Percentiles rank a stretch among this genome's conserved stretches.
Evolutionary conservation across 2,329 filamentous ascomycete species (phyloP).

Genomic region (Neofusicoccum sp.): DNA sequence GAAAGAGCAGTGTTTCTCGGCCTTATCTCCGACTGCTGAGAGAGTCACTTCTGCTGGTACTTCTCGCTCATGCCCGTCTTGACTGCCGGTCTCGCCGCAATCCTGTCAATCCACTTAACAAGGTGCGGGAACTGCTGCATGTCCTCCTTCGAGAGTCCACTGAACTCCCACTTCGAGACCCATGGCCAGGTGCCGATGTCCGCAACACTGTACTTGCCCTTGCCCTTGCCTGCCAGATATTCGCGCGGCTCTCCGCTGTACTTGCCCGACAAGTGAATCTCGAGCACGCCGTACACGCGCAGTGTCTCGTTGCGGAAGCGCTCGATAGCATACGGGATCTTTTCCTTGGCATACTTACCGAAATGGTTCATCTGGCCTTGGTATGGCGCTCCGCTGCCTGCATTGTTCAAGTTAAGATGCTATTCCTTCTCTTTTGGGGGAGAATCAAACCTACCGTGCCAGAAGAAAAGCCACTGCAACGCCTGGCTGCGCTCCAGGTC

Average conservation of each 20-base stretch:
- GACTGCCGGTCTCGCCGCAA: constrained; percentile 49
- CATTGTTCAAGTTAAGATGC: constrained; percentile 16
- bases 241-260: constrained; percentile 50
- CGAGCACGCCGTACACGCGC: constrained; percentile 55
- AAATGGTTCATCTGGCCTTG: constrained; percentile 48
- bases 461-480: constrained; percentile 57
- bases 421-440: constrained; percentile 11
- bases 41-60: constrained; percentile 15
- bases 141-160: constrained; percentile 48
- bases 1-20: neutral
- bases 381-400: constrained; percentile 37
- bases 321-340: constrained; percentile 24
- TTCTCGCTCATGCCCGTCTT: constrained; percentile 38
- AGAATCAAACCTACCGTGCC: constrained; percentile 40
- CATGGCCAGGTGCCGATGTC: constrained; percentile 55
- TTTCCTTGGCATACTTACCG: constrained; percentile 35
- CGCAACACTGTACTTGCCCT: constrained; percentile 55
- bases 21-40: neutral
- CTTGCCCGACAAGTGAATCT: constrained; percentile 53
- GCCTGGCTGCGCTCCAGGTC: constrained; percentile 49
- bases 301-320: constrained; percentile 54
- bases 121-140: constrained; percentile 52
- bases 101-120: constrained; percentile 53
- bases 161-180: constrained; percentile 47
- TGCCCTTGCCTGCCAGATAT: constrained; percentile 53